A percentile compares a stretch with the other conserved stretches of the same genome.
Conservation (phyloP, 1,284 basidiomycete genomes). For the Cryptococcus hybrid region DNA sequence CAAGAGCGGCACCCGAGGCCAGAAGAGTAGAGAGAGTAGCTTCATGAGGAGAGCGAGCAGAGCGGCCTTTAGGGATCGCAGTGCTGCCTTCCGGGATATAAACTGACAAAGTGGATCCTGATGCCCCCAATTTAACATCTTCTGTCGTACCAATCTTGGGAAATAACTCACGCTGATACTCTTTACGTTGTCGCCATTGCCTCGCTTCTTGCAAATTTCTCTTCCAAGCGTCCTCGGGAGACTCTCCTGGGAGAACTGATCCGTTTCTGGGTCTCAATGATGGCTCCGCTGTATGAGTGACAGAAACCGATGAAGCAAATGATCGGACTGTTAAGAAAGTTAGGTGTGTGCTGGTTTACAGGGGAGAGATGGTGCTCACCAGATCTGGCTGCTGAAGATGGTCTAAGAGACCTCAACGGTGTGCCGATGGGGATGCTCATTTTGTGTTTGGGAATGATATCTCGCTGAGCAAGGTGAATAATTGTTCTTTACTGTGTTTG, state of each 20-base stretch:
- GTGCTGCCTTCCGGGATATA: constrained; percentile 22
- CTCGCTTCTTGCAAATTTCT: constrained; percentile 41
- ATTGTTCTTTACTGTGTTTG: too few species aligned
- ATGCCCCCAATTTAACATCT: background rate
- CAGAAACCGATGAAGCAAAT: constrained; percentile 1
- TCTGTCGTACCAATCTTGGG: background rate
- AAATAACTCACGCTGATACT: constrained; percentile 30
- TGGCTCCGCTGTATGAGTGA: constrained; percentile 4
- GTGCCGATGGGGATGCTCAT: background rate
- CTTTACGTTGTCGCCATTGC: constrained; percentile 35
- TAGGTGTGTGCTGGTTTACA: background rate
- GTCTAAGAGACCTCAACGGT: background rate
- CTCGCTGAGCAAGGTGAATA: too few species aligned
- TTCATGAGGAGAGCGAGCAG: constrained; percentile 16
- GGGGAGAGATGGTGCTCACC: background rate
- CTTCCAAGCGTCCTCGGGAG: constrained; percentile 37
- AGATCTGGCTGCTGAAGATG: background rate
- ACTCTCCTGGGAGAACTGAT: constrained; percentile 21
- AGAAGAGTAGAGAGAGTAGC: constrained; percentile 78
- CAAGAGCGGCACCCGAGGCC: constrained; percentile 91
- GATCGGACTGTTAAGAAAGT: constrained; percentile 4
- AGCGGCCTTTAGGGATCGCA: constrained; percentile 15
- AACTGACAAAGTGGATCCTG: constrained; percentile 12
- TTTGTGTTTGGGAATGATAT: background rate
- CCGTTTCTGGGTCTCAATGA: constrained; percentile 6